These are phyloP conservation scores for maize (Zea mays) DNA, from an alignment of 176 grass and related monocot species.

Conservation along the genomic window Zm-B73-REFERENCE-NAM-5.0 NC_050096.1:1833501-1834000, in stretches of 20 bases:
- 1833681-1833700: too few relatives aligned
- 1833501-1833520: not conserved
- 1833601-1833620: slow-evolving; percentile 43
- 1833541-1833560: slow-evolving; percentile 41
- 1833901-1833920: slow-evolving; percentile 37
- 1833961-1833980: slow-evolving; percentile 31
- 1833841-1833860: not conserved
- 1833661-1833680: not conserved
- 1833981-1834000: not conserved
- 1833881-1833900: slow-evolving; percentile 24
- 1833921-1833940: slow-evolving; percentile 19
- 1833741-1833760: too few relatives aligned
- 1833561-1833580: slow-evolving; percentile 23
- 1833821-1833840: not conserved
- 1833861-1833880: slow-evolving; percentile 7
- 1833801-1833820: not conserved
- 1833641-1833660: not conserved
- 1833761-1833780: too few relatives aligned
- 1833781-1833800: not conserved
- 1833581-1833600: slow-evolving; percentile 47
- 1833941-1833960: slow-evolving; percentile 26
- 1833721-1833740: too few relatives aligned
- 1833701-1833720: too few relatives aligned
- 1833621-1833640: slow-evolving; percentile 9
- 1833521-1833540: slow-evolving; percentile 18